These are phyloP conservation scores for Fusarium secorum DNA, from an alignment of 2,329 filamentous ascomycete species.

Conservation along the genomic window DNA sequence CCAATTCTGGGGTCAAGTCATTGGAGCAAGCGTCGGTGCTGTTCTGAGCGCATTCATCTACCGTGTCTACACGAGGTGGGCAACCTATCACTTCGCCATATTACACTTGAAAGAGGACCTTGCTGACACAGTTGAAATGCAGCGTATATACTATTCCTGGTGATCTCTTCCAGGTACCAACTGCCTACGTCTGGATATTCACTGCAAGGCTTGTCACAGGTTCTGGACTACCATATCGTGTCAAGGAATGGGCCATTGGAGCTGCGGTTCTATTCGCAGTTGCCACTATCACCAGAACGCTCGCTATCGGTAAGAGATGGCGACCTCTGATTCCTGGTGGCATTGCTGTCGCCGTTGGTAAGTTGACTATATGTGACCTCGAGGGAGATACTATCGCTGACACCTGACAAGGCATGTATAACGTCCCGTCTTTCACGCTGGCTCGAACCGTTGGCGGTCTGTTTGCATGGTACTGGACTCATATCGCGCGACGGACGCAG, in stretches of 20 bases:
- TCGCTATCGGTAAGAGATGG: conserved; percentile 66
- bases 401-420: conserved; percentile 80
- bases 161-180: conserved; percentile 90
- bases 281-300: conserved; percentile 75
- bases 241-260: conserved; percentile 77
- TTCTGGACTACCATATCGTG: conserved; percentile 84
- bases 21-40: conserved; percentile 86
- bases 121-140: conserved; percentile 7
- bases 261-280: conserved; percentile 78
- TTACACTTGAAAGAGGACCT: background rate
- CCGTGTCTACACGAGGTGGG: conserved; percentile 77
- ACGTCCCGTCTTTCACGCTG: conserved; percentile 93
- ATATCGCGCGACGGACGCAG: conserved; percentile 60
- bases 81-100: background rate
- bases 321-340: conserved; percentile 84
- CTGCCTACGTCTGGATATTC: conserved; percentile 97
- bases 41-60: conserved; percentile 88
- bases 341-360: conserved; percentile 92
- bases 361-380: conserved; percentile 21
- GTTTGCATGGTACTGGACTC: conserved; percentile 79
- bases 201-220: conserved; percentile 93
- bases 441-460: conserved; percentile 83
- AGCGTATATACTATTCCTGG: conserved; percentile 89
- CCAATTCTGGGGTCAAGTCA: conserved; percentile 96
- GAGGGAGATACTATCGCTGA: conserved; percentile 14